Evolutionary conservation across 306 rosid species (phyloP).

Genomic region (Pyrus pyrifolia): DNA sequence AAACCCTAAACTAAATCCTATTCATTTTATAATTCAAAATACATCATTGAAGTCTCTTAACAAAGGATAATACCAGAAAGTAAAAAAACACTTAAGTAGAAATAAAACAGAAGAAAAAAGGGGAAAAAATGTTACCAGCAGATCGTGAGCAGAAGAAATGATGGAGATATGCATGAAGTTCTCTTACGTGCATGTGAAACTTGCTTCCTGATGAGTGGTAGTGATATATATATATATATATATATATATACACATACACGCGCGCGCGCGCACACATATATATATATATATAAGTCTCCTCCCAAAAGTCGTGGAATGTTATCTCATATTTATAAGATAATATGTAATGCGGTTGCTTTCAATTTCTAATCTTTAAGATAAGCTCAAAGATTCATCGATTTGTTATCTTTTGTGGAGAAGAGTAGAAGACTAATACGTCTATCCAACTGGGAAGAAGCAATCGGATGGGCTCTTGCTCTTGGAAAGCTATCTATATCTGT

Average conservation of each 20-base stretch:
- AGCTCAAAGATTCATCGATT: constrained; percentile 2
- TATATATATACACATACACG: no score
- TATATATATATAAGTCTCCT: neutral
- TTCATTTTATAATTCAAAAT: no score
- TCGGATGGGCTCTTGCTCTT: neutral
- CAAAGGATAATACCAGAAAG: no score
- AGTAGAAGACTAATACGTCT: constrained; percentile 3
- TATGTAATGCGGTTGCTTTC: neutral
- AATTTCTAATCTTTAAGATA: neutral
- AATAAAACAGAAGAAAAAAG: neutral
- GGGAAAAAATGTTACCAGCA: neutral
- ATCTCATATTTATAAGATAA: neutral
- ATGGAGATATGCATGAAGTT: neutral
- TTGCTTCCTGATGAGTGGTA: neutral
- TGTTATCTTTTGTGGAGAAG: neutral
- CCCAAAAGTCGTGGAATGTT: neutral
- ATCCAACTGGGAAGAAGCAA: neutral
- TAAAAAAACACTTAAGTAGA: neutral
- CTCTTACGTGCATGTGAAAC: neutral
- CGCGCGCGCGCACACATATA: no score
- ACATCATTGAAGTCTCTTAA: no score
- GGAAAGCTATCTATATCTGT: neutral
- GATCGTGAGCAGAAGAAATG: neutral
- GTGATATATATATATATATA: neutral
- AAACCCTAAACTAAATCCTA: no score